Percentiles rank a stretch among this genome's conserved stretches.
phyloP scores from a whole-genome alignment of 2,329 filamentous ascomycete species.

The Colletotrichum tropicicola region DNA sequence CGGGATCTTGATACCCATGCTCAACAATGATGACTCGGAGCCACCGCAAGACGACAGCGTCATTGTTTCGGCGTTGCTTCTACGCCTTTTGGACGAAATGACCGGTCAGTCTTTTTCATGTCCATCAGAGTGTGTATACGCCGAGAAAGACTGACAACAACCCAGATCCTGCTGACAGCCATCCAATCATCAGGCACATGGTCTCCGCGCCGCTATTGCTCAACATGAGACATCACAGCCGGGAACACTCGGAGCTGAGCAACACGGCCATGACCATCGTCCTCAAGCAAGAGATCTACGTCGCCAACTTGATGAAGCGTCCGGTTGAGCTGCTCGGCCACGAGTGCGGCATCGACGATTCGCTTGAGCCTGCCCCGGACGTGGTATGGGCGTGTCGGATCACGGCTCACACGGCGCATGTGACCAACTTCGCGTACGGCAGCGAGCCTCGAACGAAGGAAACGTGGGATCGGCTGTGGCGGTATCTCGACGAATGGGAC shows the following conservation, averaged over 20 bases:
- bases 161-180: not conserved
- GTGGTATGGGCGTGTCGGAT: not conserved
- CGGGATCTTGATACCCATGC: not conserved
- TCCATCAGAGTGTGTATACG: not conserved
- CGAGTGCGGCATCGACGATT: not conserved
- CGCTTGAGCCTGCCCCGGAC: not conserved
- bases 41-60: not conserved
- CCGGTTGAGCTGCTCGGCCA: not conserved
- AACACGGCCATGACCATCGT: not conserved
- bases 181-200: not conserved
- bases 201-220: not conserved
- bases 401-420: not conserved
- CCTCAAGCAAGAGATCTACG: not conserved
- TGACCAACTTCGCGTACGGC: not conserved
- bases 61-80: not conserved
- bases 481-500: not conserved
- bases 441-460: not conserved
- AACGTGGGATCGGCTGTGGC: not conserved
- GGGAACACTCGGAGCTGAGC: not conserved
- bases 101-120: not conserved
- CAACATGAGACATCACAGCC: not conserved
- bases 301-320: not conserved
- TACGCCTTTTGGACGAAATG: not conserved
- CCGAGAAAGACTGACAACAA: not conserved
- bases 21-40: not conserved